Conservation (phyloP, 257 asterid genomes). For the Hygrophila difformis region DNA sequence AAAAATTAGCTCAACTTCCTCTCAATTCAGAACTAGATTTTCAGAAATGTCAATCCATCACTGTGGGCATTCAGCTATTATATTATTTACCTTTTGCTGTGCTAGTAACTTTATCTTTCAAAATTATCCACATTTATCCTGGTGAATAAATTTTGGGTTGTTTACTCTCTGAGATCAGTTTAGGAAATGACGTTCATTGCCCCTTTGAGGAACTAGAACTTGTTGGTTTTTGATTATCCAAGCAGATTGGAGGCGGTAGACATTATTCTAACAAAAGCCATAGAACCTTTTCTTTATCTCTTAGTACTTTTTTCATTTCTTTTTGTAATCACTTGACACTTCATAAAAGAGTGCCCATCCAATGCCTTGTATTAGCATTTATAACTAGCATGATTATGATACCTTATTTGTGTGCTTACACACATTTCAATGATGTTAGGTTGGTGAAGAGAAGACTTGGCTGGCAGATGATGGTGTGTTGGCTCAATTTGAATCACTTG, state of each 20-base stretch:
- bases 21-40: not conserved
- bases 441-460: conserved; percentile 69
- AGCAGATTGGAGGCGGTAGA: not conserved
- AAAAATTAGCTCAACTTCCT: not conserved
- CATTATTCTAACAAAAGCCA: not conserved
- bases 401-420: conserved; percentile 15
- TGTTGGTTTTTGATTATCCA: not conserved
- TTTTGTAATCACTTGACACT: no score
- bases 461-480: conserved; percentile 70
- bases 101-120: no score
- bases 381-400: conserved; percentile 12
- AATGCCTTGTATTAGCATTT: no score
- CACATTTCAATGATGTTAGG: conserved; percentile 31
- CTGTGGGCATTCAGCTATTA: no score
- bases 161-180: conserved; percentile 6
- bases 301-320: no score
- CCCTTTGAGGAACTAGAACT: conserved; percentile 3
- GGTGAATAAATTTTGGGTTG: conserved; percentile 18
- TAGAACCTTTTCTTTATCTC: no score
- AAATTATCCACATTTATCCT: no score
- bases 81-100: no score
- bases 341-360: no score
- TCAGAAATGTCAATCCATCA: no score
- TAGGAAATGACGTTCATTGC: conserved; percentile 11
- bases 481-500: conserved; percentile 72